Conservation (phyloP, 805 yeast genomes). For the Candida methanosorbosa region DNA sequence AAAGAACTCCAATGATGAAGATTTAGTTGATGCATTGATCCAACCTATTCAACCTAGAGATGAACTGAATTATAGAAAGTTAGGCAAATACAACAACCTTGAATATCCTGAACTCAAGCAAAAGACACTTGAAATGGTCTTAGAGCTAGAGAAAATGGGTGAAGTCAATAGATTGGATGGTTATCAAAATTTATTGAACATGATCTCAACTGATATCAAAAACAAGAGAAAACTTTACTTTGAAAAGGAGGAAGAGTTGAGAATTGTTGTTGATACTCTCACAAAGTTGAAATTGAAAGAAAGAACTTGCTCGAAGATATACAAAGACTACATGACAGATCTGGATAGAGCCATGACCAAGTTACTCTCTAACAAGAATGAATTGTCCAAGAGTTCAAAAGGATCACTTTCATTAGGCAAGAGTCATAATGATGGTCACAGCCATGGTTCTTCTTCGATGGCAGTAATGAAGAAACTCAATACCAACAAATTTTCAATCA, state of each 20-base stretch:
- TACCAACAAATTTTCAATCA: conserved; percentile 25
- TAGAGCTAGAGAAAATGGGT: conserved; percentile 67
- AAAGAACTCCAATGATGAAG: conserved; percentile 57
- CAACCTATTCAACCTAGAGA: conserved; percentile 61
- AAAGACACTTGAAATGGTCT: conserved; percentile 60
- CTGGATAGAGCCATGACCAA: conserved; percentile 34
- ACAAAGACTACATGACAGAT: conserved; percentile 37
- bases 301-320: conserved; percentile 33
- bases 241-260: conserved; percentile 31
- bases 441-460: conserved; percentile 11
- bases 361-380: conserved; percentile 36
- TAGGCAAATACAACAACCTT: conserved; percentile 25
- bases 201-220: conserved; percentile 73
- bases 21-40: conserved; percentile 40
- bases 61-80: conserved; percentile 50
- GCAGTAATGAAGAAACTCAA: no score
- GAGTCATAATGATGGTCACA: neutral
- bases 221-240: conserved; percentile 34
- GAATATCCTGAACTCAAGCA: conserved; percentile 73
- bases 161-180: conserved; percentile 56
- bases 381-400: conserved; percentile 30
- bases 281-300: conserved; percentile 36
- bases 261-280: conserved; percentile 32
- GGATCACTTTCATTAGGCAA: neutral
- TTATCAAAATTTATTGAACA: conserved; percentile 73